Conservation (phyloP, 305 asterid genomes). For the Galium porrigens region DNA sequence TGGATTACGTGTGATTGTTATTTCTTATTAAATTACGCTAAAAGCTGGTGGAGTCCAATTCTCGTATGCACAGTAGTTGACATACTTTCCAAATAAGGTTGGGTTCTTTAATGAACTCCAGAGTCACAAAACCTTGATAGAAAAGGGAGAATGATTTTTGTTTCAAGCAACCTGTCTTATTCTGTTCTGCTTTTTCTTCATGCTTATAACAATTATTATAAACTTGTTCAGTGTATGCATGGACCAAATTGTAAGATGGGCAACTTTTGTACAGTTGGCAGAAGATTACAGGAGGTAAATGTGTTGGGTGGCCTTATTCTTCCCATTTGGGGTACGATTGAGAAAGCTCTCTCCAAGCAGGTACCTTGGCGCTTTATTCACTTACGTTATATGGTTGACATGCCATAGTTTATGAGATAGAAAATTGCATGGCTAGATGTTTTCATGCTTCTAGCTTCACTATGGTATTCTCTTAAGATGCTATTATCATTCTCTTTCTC, state of each 20-base stretch:
- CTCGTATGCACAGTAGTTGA: neutral
- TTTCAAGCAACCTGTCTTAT: neutral
- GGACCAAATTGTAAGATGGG: conserved; percentile 85
- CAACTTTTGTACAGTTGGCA: conserved; percentile 72
- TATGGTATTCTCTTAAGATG: neutral
- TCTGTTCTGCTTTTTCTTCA: conserved; percentile 11
- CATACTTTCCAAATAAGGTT: neutral
- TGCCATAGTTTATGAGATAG: conserved; percentile 5
- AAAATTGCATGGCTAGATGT: neutral
- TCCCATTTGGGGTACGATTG: conserved; percentile 95
- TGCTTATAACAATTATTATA: conserved; percentile 17
- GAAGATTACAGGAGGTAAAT: conserved; percentile 85
- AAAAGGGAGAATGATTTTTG: neutral
- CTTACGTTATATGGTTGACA: neutral
- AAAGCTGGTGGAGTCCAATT: neutral
- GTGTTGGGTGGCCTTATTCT: conserved; percentile 92
- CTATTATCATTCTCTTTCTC: neutral
- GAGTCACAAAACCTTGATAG: neutral
- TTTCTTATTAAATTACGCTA: neutral
- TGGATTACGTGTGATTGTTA: neutral
- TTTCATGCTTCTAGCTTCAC: neutral
- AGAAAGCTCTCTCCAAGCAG: conserved; percentile 89
- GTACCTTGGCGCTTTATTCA: conserved; percentile 20
- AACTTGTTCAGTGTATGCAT: conserved; percentile 78
- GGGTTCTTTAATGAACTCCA: neutral